Evolutionary conservation across 805 yeast species (phyloP).

Genomic region (Lipomyces chichibuensis): DNA sequence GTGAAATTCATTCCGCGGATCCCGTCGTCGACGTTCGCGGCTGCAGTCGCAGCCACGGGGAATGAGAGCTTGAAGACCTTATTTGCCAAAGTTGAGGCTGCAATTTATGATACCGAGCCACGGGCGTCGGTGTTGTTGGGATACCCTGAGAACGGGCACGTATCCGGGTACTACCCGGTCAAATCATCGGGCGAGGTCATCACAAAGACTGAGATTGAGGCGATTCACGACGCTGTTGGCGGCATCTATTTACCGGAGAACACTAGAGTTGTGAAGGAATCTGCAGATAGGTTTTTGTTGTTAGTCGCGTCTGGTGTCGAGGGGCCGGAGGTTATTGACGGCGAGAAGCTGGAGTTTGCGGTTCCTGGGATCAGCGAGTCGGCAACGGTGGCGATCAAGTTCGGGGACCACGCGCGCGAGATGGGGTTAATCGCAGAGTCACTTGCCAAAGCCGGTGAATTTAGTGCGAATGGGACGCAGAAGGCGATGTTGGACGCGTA

Average conservation of each 20-base stretch:
- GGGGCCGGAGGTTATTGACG: neutral
- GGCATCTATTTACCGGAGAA: slow-evolving; percentile 72
- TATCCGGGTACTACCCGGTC: slow-evolving; percentile 70
- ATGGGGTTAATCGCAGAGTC: slow-evolving; percentile 61
- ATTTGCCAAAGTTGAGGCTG: slow-evolving; percentile 43
- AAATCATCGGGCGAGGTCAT: slow-evolving; percentile 43
- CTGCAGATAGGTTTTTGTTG: slow-evolving; percentile 54
- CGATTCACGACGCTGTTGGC: slow-evolving; percentile 68
- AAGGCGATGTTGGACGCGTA: slow-evolving; percentile 65
- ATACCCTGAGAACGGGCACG: slow-evolving; percentile 75
- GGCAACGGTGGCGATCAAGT: slow-evolving; percentile 56
- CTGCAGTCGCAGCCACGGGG: slow-evolving; percentile 48
- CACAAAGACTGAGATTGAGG: slow-evolving; percentile 64
- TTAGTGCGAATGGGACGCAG: slow-evolving; percentile 76
- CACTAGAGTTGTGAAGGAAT: slow-evolving; percentile 67
- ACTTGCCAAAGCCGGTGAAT: slow-evolving; percentile 58
- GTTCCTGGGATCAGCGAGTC: slow-evolving; percentile 48
- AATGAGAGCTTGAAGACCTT: slow-evolving; percentile 44
- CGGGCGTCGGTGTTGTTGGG: slow-evolving; percentile 64
- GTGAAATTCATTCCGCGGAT: slow-evolving; percentile 78
- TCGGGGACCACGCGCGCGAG: slow-evolving; percentile 78
- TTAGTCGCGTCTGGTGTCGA: slow-evolving; percentile 65
- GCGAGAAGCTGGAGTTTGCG: slow-evolving; percentile 42
- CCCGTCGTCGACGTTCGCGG: slow-evolving; percentile 52
- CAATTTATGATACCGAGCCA: slow-evolving; percentile 56